Conservation (phyloP, 257 asterid genomes). For the Datura wrightii region DNA sequence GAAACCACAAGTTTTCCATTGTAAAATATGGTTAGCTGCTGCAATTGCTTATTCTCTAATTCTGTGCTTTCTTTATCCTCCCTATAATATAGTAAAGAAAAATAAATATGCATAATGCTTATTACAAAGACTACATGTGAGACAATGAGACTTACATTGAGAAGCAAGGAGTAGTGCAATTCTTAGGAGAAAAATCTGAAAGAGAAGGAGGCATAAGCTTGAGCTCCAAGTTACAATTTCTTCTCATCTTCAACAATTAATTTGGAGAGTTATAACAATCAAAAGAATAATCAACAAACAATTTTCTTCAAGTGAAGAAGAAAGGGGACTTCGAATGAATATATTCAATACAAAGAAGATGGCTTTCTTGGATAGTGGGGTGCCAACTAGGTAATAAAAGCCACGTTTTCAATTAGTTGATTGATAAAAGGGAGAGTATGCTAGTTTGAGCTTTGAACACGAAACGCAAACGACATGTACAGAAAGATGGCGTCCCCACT, state of each 20-base stretch:
- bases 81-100: not conserved
- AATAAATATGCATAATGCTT: not conserved
- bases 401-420: not conserved
- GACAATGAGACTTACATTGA: not conserved
- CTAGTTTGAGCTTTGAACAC: no score
- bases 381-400: no score
- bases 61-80: not conserved
- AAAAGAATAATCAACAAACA: no score
- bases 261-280: not conserved
- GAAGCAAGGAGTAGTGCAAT: not conserved
- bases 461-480: no score
- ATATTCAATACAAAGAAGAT: no score
- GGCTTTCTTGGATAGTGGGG: no score
- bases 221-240: constrained; percentile 44
- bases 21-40: constrained; percentile 58
- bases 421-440: no score
- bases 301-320: not conserved
- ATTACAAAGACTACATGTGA: not conserved
- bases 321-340: not conserved
- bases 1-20: constrained; percentile 54
- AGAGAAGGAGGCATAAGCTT: constrained; percentile 37
- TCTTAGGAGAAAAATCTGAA: not conserved
- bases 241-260: constrained; percentile 34
- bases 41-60: constrained; percentile 8
- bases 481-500: no score